Conservation (phyloP, 331 rosid species). For the Acacia pycnantha region DNA sequence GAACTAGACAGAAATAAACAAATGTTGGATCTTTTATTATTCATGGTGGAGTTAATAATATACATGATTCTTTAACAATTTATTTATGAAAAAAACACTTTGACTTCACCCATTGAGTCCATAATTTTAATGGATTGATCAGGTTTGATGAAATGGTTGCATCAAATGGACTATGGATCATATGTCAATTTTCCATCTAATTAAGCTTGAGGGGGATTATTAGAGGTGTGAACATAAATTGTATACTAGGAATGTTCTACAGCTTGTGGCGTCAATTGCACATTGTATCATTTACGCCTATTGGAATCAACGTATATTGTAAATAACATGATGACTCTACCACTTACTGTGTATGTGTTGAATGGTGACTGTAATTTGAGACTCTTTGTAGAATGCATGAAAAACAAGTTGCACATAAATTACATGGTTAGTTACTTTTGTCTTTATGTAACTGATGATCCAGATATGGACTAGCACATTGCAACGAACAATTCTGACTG, state of each 20-base stretch:
- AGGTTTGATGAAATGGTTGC: background rate
- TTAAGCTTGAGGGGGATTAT: background rate
- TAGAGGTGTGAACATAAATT: background rate
- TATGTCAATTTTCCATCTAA: background rate
- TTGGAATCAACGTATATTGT: background rate
- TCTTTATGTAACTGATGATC: conserved; percentile 26
- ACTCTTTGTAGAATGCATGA: conserved; percentile 7
- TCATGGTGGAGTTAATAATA: background rate
- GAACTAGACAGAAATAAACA: background rate
- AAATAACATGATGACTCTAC: background rate
- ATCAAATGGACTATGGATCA: background rate
- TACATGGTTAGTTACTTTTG: conserved; percentile 26
- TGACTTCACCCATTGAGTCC: background rate
- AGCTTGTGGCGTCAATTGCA: background rate
- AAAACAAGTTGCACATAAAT: background rate
- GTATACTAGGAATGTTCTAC: background rate
- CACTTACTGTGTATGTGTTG: background rate
- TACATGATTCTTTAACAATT: background rate
- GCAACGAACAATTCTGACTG: conserved; percentile 94
- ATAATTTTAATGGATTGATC: background rate
- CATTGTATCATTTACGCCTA: background rate
- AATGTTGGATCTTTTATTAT: background rate
- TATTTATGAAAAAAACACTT: background rate
- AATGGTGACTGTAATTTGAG: background rate
- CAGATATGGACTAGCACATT: conserved; percentile 99